Evolutionary conservation across 306 rosid species (phyloP), one percentile per base, ranked within the genome.

Genomic region (Ceratonia siliqua): DNA sequence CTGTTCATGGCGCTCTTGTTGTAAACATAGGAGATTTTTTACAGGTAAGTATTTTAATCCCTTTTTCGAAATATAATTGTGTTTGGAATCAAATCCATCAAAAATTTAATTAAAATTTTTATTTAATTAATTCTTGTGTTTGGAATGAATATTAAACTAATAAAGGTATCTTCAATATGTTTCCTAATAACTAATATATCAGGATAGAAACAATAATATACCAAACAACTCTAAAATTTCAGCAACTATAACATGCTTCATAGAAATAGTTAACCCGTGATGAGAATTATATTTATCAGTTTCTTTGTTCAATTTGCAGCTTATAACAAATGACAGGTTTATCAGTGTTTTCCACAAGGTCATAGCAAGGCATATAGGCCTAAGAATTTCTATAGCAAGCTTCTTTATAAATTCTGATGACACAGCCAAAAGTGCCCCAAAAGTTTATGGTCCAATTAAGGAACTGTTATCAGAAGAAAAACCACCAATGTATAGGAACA

Each of bases 401-500:
- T 74, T 83, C 71, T 83, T 83, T 63, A 45, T 74, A 28, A 82
- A 82, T 32, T 15, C 66, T 8, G 3, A 11, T 54, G 69, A 73
- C 14, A 56, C 28, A 12, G 2, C 39, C 49, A 58, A 66, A 48
- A 59, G 20, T 18, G 3, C 71, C 13, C 67, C 66, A 0, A 84
- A 54, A 66, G 43, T 61, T 18, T 87, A 81, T 63, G 86, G 87
- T 67, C 95, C 93, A 1, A 83, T 89, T 22, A 81, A 86, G 62
- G 88, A 89, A 36, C 68, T 89, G 24, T 18, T 83, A 72, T 84
- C 89, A 2, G 90, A 89, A 78, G 73, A 83, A 22, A 75, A 79
- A 15, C 85, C 84, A 35, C 79, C 87, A 11, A 72, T 68, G 5
- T 88, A 83, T 14, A 68, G 55, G 58, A 84, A 22, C 5, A 75